These are phyloP conservation scores for Leucosporidium scottii DNA, from an alignment of 768 basidiomycete species.

Conservation along the genomic window DNA sequence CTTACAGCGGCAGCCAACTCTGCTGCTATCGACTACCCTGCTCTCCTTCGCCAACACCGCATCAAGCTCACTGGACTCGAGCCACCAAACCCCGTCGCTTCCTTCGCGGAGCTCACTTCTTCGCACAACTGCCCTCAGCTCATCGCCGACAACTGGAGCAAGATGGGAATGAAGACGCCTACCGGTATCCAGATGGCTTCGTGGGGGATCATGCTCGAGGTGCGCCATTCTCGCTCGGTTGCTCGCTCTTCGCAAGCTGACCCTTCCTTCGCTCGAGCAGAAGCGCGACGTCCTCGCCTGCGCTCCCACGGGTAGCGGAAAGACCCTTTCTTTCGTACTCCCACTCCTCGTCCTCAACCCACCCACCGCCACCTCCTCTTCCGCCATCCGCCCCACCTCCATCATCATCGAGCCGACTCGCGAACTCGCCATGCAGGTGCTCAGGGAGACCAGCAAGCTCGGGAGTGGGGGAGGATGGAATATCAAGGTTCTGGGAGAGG, in stretches of 20 bases:
- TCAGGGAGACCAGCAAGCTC: slow-evolving; percentile 78
- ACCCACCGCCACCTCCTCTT: slow-evolving; percentile 62
- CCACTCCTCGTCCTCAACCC: slow-evolving; percentile 59
- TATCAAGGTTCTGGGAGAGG: slow-evolving; percentile 31
- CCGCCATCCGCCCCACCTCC: slow-evolving; percentile 57
- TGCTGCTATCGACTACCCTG: slow-evolving; percentile 13
- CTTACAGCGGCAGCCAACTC: background rate
- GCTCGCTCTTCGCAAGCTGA: background rate
- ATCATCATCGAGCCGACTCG: slow-evolving; percentile 84
- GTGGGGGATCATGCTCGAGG: slow-evolving; percentile 72
- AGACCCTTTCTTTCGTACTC: slow-evolving; percentile 85
- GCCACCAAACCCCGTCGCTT: slow-evolving; percentile 55
- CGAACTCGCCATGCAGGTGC: slow-evolving; percentile 91
- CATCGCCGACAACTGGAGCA: slow-evolving; percentile 49
- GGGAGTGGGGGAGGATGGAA: slow-evolving; percentile 51
- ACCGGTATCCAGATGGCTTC: slow-evolving; percentile 76
- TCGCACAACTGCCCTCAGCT: background rate
- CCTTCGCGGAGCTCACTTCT: slow-evolving; percentile 45
- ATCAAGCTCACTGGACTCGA: slow-evolving; percentile 67
- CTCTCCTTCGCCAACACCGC: slow-evolving; percentile 50
- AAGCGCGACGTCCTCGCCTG: slow-evolving; percentile 81
- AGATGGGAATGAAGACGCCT: slow-evolving; percentile 58
- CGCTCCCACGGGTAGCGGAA: slow-evolving; percentile 95
- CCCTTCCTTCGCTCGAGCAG: slow-evolving; percentile 42
- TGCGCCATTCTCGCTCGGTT: slow-evolving; percentile 40